A percentile compares a stretch with the other conserved stretches of the same genome.
Evolutionary conservation across 257 asterid species (phyloP).

Genomic region (Echites panduratus): DNA sequence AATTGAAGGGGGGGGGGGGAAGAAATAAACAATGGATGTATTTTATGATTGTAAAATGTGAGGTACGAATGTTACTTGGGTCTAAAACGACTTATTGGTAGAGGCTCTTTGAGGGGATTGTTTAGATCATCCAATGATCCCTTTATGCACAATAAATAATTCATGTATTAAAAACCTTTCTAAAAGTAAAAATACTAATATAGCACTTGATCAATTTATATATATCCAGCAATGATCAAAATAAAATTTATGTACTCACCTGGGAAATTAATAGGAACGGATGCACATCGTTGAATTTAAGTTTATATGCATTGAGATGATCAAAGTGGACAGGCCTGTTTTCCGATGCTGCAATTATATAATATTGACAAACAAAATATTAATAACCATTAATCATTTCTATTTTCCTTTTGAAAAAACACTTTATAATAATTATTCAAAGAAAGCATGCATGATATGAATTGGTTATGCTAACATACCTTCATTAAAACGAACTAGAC

Average conservation of each 20-base stretch:
- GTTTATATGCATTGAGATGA: constrained; percentile 33
- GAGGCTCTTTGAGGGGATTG: constrained; percentile 45
- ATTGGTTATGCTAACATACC: constrained; percentile 8
- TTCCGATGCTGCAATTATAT: too few relatives aligned
- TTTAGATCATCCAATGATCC: constrained; percentile 52
- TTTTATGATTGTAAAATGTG: background rate
- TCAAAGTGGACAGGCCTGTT: constrained; percentile 40
- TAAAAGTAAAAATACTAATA: too few relatives aligned
- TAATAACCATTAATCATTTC: too few relatives aligned
- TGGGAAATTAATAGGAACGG: constrained; percentile 60
- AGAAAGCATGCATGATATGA: too few relatives aligned
- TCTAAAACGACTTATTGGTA: constrained; percentile 52
- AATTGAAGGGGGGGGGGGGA: too few relatives aligned
- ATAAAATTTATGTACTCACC: constrained; percentile 27
- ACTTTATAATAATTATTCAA: too few relatives aligned
- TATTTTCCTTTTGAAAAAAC: too few relatives aligned
- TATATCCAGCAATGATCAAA: too few relatives aligned
- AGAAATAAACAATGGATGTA: too few relatives aligned
- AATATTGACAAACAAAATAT: too few relatives aligned
- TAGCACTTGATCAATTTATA: too few relatives aligned
- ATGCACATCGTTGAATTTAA: constrained; percentile 41
- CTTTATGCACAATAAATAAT: constrained; percentile 28
- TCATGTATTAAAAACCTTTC: too few relatives aligned
- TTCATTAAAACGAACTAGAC: constrained; percentile 34
- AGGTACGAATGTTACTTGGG: constrained; percentile 39